These are phyloP conservation scores for Boletus coccyginus DNA, from an alignment of 768 basidiomycete species.

Conservation along the genomic window DNA sequence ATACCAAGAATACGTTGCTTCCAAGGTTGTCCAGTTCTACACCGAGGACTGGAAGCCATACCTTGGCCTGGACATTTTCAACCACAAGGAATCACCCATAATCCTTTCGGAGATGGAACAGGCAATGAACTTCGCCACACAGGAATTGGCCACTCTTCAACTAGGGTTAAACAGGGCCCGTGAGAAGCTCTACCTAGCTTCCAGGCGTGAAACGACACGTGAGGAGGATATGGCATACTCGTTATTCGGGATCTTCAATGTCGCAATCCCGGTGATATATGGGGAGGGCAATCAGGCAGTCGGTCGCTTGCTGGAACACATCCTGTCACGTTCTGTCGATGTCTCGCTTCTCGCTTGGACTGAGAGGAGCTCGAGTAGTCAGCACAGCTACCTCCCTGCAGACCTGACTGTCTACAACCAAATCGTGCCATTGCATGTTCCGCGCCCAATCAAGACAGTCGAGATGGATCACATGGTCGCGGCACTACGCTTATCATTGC, in stretches of 20 bases:
- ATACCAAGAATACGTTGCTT: conserved; percentile 9
- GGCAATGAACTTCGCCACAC: too few species aligned
- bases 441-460: not conserved
- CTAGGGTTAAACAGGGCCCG: too few species aligned
- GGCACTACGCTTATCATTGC: not conserved
- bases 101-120: conserved; percentile 3
- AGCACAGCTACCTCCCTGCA: conserved; percentile 2
- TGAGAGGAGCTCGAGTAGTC: not conserved
- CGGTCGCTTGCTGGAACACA: conserved; percentile 5
- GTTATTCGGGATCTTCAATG: conserved; percentile 6
- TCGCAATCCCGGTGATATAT: conserved; percentile 1
- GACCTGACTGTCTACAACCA: conserved; percentile 3
- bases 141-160: too few species aligned
- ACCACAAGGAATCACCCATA: conserved; percentile 2
- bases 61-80: not conserved
- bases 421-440: not conserved
- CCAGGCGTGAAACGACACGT: too few species aligned
- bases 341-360: conserved; percentile 10
- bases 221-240: conserved; percentile 12
- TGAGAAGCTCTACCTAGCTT: too few species aligned
- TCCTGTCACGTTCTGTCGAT: not conserved
- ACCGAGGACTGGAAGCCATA: conserved; percentile 13
- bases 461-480: not conserved
- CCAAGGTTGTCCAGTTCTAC: conserved; percentile 3
- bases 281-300: conserved; percentile 7